A percentile compares a stretch with the other conserved stretches of the same genome.
Evolutionary conservation across 495 filamentous ascomycete genomes (phyloP).

Genomic region (Pyrenopolyporus hunteri): DNA sequence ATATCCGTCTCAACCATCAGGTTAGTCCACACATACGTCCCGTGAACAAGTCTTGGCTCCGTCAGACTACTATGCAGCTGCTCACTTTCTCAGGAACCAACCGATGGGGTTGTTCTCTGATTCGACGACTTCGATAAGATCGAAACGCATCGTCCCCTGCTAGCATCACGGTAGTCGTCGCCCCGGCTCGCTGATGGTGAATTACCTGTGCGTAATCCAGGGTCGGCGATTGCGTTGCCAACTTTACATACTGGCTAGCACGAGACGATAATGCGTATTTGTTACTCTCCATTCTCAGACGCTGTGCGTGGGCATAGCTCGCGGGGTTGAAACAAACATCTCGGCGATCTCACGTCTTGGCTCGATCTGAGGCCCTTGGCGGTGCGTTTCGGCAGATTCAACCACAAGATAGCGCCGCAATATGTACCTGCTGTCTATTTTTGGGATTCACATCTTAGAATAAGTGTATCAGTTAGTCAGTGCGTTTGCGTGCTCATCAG

Average conservation of each 20-base stretch:
- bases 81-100: not conserved
- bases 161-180: conserved; percentile 8
- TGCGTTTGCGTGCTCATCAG: not conserved
- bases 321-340: conserved; percentile 26
- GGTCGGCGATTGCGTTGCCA: not conserved
- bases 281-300: conserved; percentile 9
- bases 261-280: not conserved
- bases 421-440: not conserved
- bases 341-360: conserved; percentile 36
- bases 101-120: no score
- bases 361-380: conserved; percentile 38
- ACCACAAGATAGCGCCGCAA: not conserved
- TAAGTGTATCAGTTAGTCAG: not conserved
- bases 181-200: not conserved
- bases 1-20: no score
- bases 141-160: conserved; percentile 19
- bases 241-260: not conserved
- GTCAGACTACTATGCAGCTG: conserved; percentile 10
- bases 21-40: no score
- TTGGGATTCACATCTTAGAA: not conserved
- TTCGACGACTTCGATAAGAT: conserved; percentile 11
- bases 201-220: conserved; percentile 8
- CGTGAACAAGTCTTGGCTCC: no score
- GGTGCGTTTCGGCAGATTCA: conserved; percentile 14
- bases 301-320: conserved; percentile 1